Conservation (phyloP, 2,329 filamentous ascomycete genomes). For the Alternaria tenuissima region DNA sequence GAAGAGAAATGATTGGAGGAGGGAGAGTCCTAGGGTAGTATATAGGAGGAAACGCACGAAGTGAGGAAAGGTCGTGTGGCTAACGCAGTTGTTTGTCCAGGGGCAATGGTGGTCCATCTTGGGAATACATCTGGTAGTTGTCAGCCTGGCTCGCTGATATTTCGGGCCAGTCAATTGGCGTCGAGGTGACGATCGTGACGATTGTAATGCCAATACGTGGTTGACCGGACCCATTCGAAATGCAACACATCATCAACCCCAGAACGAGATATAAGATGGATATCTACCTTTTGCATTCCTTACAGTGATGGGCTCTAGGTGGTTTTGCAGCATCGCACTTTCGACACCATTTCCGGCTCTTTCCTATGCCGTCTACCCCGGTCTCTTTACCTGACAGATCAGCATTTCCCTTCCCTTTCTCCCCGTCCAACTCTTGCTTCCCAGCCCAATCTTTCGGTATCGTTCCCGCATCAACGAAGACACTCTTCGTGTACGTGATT, state of each 20-base stretch:
- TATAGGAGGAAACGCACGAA: constrained; percentile 81
- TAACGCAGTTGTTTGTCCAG: constrained; percentile 86
- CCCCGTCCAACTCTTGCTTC: constrained; percentile 11
- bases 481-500: constrained; percentile 73
- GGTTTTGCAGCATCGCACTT: constrained; percentile 80
- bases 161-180: not conserved
- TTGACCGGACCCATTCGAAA: not conserved
- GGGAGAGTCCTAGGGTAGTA: constrained; percentile 68
- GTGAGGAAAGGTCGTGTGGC: constrained; percentile 81
- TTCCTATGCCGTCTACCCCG: constrained; percentile 10
- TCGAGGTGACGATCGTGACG: not conserved
- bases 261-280: not conserved
- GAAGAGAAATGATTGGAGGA: constrained; percentile 69
- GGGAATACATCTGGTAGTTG: constrained; percentile 67
- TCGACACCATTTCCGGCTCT: constrained; percentile 70
- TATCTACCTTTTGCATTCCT: constrained; percentile 68
- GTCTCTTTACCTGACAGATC: not conserved
- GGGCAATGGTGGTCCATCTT: constrained; percentile 90
- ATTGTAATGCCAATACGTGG: not conserved
- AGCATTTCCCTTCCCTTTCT: not conserved
- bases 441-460: constrained; percentile 53
- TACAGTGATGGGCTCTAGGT: constrained; percentile 82
- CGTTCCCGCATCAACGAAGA: constrained; percentile 65
- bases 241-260: not conserved
- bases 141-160: not conserved